Percentiles rank a stretch among this genome's conserved stretches.
phyloP scores from a whole-genome alignment of 1,139 yeast species.

The Yamadazyma membranifaciens region DNA sequence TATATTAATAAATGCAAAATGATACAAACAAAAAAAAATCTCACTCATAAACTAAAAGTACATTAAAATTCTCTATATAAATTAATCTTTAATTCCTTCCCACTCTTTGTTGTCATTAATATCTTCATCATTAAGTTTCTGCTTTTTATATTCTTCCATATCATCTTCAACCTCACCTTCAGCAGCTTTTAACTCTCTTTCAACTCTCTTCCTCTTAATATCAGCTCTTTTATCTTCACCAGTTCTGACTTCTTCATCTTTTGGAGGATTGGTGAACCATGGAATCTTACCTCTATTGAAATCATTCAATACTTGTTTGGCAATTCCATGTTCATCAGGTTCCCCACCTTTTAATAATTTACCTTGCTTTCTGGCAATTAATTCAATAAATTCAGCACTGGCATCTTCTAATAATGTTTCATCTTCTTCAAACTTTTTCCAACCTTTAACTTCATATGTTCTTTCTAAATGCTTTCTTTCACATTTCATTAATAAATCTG shows the following conservation, averaged over 20 bases:
- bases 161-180: slow-evolving; percentile 14
- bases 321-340: slow-evolving; percentile 92
- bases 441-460: slow-evolving; percentile 91
- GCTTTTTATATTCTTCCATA: slow-evolving; percentile 16
- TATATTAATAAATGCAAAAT: slow-evolving; percentile 10
- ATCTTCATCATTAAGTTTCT: slow-evolving; percentile 16
- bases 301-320: slow-evolving; percentile 87
- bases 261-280: slow-evolving; percentile 96
- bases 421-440: slow-evolving; percentile 59
- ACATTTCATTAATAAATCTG: slow-evolving; percentile 82
- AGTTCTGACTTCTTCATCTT: slow-evolving; percentile 53
- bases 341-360: slow-evolving; percentile 95
- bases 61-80: neutral
- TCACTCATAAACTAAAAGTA: neutral
- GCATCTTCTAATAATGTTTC: slow-evolving; percentile 43
- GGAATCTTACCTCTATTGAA: slow-evolving; percentile 97
- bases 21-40: slow-evolving; percentile 1
- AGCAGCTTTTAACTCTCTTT: slow-evolving; percentile 27
- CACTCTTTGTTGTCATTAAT: slow-evolving; percentile 15
- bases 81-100: slow-evolving; percentile 22
- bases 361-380: slow-evolving; percentile 90
- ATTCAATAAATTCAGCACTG: slow-evolving; percentile 79
- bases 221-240: slow-evolving; percentile 58
- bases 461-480: slow-evolving; percentile 89
- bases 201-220: slow-evolving; percentile 51